Conservation (phyloP, 1,284 basidiomycete species). For the Austroboletus niveus region DNA sequence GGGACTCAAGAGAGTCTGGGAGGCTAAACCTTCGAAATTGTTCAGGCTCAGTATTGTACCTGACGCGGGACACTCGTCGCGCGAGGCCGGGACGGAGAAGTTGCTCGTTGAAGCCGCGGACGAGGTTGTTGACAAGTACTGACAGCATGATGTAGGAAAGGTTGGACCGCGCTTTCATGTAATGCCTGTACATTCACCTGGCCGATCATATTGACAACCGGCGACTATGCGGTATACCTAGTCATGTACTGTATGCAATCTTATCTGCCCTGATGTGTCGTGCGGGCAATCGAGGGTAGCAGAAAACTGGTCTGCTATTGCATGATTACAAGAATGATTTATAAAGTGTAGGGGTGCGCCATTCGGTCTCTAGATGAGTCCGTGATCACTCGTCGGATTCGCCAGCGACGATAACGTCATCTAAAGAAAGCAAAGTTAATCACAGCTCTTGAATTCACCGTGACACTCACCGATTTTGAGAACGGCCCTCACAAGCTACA, state of each 20-base stretch:
- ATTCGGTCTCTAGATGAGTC: constrained; percentile 14
- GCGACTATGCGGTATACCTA: no score
- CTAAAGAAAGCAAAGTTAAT: constrained; percentile 14
- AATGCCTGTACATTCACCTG: no score
- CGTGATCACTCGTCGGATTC: constrained; percentile 28
- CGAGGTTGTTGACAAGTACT: constrained; percentile 29
- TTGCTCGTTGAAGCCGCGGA: constrained; percentile 64
- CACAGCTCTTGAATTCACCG: not conserved
- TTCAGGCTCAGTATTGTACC: constrained; percentile 67
- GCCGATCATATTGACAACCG: no score
- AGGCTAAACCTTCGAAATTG: constrained; percentile 55
- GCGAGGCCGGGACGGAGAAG: constrained; percentile 74
- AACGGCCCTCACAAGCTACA: constrained; percentile 33
- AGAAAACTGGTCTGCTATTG: constrained; percentile 4
- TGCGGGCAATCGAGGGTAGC: not conserved
- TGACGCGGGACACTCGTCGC: constrained; percentile 90
- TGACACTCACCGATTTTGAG: constrained; percentile 31
- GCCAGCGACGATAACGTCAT: constrained; percentile 32
- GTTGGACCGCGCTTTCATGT: not conserved
- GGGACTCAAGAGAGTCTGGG: constrained; percentile 80
- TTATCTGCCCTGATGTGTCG: no score
- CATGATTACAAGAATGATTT: constrained; percentile 26
- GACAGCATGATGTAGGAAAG: not conserved
- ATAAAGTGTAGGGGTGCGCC: constrained; percentile 15
- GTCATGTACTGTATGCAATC: no score